Percentiles rank a stretch among this genome's conserved stretches.
These are phyloP conservation scores for Mariannaea elegans DNA, from an alignment of 2,329 filamentous ascomycete genomes.

Conservation along the genomic window DNA sequence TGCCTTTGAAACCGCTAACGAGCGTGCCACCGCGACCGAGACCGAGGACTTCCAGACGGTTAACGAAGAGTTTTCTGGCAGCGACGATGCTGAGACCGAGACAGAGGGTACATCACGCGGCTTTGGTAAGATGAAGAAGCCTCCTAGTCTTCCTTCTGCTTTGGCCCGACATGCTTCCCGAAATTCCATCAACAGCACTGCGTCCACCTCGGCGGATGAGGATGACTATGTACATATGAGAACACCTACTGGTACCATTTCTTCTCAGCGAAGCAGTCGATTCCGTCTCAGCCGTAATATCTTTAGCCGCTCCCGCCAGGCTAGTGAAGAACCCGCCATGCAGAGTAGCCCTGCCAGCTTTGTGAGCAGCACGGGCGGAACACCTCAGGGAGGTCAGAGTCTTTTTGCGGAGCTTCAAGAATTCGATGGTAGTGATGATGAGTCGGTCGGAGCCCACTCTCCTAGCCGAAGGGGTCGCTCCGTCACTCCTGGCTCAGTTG, in stretches of 20 bases:
- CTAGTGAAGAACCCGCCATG: constrained; percentile 66
- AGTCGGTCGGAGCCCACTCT: constrained; percentile 66
- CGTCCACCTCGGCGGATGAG: constrained; percentile 85
- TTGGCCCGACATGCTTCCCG: constrained; percentile 59
- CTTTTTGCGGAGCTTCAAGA: constrained; percentile 91
- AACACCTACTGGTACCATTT: constrained; percentile 69
- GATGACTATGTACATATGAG: constrained; percentile 64
- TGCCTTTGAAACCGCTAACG: constrained; percentile 75
- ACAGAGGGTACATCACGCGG: constrained; percentile 72
- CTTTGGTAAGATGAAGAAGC: constrained; percentile 52
- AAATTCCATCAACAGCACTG: constrained; percentile 83
- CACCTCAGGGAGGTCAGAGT: constrained; percentile 72
- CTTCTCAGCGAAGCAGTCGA: constrained; percentile 72
- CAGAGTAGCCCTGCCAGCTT: constrained; percentile 69
- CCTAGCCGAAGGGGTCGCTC: constrained; percentile 62
- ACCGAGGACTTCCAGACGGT: constrained; percentile 96
- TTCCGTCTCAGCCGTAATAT: constrained; percentile 74
- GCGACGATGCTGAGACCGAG: constrained; percentile 88
- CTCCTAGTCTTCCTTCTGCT: constrained; percentile 51
- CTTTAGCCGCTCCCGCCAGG: constrained; percentile 64
- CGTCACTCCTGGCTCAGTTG: constrained; percentile 58
- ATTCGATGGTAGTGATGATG: constrained; percentile 78
- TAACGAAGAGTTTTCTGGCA: constrained; percentile 79
- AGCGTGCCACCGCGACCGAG: constrained; percentile 83
- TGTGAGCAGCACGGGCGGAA: constrained; percentile 58